Percentiles rank a stretch among this genome's conserved stretches.
These are phyloP conservation scores for Citrus australasica DNA, from an alignment of 345 rosid genomes.

Conservation along the genomic window DNA sequence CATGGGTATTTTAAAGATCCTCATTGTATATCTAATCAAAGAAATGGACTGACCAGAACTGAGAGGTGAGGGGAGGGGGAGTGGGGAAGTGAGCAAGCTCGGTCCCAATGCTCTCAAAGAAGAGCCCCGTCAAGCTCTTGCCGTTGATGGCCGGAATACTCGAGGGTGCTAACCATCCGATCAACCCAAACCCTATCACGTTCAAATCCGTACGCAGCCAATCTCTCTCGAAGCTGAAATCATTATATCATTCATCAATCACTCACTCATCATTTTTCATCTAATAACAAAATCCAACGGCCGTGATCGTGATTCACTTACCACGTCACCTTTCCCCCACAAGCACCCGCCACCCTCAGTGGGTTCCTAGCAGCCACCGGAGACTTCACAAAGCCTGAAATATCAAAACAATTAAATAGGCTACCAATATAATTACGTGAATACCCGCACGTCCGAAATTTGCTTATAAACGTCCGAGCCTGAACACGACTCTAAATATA, in stretches of 20 bases:
- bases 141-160: conserved; percentile 82
- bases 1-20: too few relatives aligned
- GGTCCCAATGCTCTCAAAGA: conserved; percentile 87
- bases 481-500: neutral
- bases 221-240: conserved; percentile 66
- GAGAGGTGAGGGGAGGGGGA: conserved; percentile 66
- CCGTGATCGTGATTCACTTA: conserved; percentile 8
- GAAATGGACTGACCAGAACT: conserved; percentile 48
- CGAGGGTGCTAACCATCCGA: conserved; percentile 93
- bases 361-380: conserved; percentile 54
- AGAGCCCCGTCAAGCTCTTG: conserved; percentile 87
- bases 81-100: conserved; percentile 95
- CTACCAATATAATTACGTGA: neutral
- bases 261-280: neutral
- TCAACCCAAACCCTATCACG: conserved; percentile 84
- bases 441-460: too few relatives aligned
- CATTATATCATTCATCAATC: neutral
- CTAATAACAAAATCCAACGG: neutral
- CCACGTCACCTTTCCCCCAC: conserved; percentile 72
- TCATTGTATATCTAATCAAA: too few relatives aligned
- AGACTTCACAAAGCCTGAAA: conserved; percentile 58
- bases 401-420: neutral
- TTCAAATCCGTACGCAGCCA: conserved; percentile 77
- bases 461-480: too few relatives aligned
- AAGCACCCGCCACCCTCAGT: conserved; percentile 37